These are phyloP conservation scores for Triticum timopheevii DNA, from an alignment of 176 grass and related monocot species.

Conservation along the genomic window DNA sequence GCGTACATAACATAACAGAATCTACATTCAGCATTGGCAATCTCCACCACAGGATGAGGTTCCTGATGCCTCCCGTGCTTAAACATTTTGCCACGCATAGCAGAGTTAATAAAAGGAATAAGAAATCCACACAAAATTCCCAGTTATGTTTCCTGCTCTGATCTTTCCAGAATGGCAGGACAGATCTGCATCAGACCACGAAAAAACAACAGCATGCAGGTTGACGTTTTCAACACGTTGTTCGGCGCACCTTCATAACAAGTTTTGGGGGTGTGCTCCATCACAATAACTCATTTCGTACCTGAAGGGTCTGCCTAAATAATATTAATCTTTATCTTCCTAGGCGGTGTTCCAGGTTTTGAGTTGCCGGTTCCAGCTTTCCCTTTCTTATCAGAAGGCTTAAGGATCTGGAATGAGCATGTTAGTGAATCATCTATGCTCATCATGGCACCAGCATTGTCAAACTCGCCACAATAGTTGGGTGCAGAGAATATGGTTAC, in stretches of 20 bases:
- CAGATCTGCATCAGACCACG: constrained; percentile 11
- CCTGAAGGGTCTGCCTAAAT: constrained; percentile 25
- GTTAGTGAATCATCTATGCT: constrained; percentile 64
- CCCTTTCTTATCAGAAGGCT: constrained; percentile 78
- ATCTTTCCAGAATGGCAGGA: constrained; percentile 17
- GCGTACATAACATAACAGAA: constrained; percentile 29
- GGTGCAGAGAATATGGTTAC: constrained; percentile 93
- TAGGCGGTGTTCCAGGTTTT: constrained; percentile 62
- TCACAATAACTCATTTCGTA: constrained; percentile 17
- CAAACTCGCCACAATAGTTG: constrained; percentile 82
- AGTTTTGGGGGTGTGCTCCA: constrained; percentile 29
- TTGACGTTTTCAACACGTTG: constrained; percentile 18
- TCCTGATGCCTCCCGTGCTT: neutral
- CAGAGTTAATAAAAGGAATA: neutral
- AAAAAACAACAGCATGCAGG: neutral
- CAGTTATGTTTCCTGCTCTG: neutral
- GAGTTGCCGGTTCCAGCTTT: constrained; percentile 46
- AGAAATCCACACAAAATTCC: neutral
- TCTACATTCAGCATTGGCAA: constrained; percentile 17
- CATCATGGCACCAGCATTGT: constrained; percentile 86
- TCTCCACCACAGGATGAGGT: neutral
- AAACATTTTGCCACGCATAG: constrained; percentile 7
- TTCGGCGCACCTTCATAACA: constrained; percentile 27
- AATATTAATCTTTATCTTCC: constrained; percentile 62
- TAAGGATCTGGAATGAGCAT: constrained; percentile 84